These are phyloP conservation scores for Crithidia mellificae DNA, from an alignment of 208 protist genomes.

Conservation along the genomic window DNA sequence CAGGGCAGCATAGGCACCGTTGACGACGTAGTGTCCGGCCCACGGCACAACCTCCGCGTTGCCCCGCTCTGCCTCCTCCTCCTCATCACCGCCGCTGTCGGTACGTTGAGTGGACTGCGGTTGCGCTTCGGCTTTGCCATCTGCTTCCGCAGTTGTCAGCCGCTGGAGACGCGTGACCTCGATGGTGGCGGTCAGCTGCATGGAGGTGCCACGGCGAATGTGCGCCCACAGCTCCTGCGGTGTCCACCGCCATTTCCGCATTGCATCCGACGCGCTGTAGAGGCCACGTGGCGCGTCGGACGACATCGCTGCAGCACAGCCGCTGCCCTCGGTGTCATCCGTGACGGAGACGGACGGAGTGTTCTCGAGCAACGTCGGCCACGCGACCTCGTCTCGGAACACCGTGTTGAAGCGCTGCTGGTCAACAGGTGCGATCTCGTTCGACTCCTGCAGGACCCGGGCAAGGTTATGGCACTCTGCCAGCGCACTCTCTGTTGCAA, in stretches of 20 bases:
- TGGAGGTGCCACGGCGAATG: slow-evolving; percentile 20
- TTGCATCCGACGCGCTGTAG: slow-evolving; percentile 34
- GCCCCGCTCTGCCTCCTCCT: neutral
- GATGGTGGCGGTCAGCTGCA: slow-evolving; percentile 21
- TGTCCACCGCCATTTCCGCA: slow-evolving; percentile 20
- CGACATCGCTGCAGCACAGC: neutral
- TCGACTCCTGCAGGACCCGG: neutral
- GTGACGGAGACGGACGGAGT: neutral
- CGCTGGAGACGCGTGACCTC: slow-evolving; percentile 21
- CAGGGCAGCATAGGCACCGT: slow-evolving; percentile 27
- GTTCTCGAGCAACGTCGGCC: slow-evolving; percentile 15
- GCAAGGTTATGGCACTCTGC: slow-evolving; percentile 21
- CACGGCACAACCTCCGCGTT: neutral
- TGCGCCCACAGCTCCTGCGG: slow-evolving; percentile 22
- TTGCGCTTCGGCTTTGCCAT: no score
- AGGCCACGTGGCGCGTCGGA: neutral
- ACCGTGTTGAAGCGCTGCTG: slow-evolving; percentile 32
- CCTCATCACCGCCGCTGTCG: neutral
- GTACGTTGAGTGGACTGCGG: no score
- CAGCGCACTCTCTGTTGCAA: slow-evolving; percentile 11
- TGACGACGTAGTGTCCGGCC: slow-evolving; percentile 32
- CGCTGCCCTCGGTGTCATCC: neutral
- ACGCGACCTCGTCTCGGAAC: slow-evolving; percentile 26
- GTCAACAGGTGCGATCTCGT: slow-evolving; percentile 16
- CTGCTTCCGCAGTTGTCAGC: neutral